These are phyloP conservation scores for Candida montana DNA, from an alignment of 805 yeast genomes.

Conservation along the genomic window DNA sequence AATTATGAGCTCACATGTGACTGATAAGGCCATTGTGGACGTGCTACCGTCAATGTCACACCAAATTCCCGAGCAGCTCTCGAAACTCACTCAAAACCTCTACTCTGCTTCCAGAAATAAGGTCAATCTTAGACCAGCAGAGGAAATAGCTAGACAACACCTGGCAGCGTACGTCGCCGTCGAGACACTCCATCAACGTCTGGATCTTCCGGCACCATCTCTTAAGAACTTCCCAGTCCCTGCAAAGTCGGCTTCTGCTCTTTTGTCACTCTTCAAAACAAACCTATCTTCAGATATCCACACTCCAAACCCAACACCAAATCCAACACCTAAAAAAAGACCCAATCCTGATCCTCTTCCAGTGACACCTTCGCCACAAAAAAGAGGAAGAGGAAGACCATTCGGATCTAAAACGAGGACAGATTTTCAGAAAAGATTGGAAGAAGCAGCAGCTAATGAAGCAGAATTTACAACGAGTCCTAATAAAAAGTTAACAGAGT, in stretches of 20 bases:
- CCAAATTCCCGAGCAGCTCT: slow-evolving; percentile 37
- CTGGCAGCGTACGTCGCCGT: slow-evolving; percentile 60
- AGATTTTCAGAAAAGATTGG: slow-evolving; percentile 26
- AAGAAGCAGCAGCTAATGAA: slow-evolving; percentile 25
- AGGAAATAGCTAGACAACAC: slow-evolving; percentile 64
- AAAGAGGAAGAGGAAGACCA: slow-evolving; percentile 19
- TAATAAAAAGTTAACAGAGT: slow-evolving; percentile 8
- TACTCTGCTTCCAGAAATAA: slow-evolving; percentile 47
- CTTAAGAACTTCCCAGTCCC: slow-evolving; percentile 55
- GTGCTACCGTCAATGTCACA: slow-evolving; percentile 44
- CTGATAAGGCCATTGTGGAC: slow-evolving; percentile 38
- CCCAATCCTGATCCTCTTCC: slow-evolving; percentile 1
- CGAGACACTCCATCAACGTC: slow-evolving; percentile 38
- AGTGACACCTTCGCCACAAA: slow-evolving; percentile 13
- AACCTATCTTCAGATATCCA: slow-evolving; percentile 1
- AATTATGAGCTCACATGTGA: slow-evolving; percentile 26
- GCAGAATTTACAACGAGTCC: neutral
- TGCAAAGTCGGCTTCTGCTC: slow-evolving; percentile 32
- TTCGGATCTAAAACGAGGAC: slow-evolving; percentile 18
- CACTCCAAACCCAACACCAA: slow-evolving; percentile 3
- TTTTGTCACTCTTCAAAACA: slow-evolving; percentile 16
- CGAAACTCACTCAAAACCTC: slow-evolving; percentile 26
- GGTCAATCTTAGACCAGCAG: slow-evolving; percentile 42
- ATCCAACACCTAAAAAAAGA: slow-evolving; percentile 9
- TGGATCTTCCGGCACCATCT: slow-evolving; percentile 45